Conservation (phyloP, 306 rosid species). For the Arachis hypogaea region DNA sequence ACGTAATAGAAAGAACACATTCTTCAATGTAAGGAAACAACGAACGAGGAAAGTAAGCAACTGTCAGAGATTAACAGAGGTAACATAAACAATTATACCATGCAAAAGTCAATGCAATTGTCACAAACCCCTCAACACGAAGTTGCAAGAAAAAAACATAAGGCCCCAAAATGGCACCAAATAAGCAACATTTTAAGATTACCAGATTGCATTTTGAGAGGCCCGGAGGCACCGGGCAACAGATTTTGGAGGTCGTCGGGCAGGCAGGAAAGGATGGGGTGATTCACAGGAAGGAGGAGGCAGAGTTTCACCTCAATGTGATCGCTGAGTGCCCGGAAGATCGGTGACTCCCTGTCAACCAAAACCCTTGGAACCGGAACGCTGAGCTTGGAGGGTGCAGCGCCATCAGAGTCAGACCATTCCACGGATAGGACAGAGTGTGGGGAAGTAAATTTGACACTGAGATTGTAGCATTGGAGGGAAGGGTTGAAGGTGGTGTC, state of each 20-base stretch:
- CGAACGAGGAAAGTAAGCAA: no score
- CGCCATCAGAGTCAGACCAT: conserved; percentile 45
- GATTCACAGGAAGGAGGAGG: conserved; percentile 83
- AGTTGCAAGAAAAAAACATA: not conserved
- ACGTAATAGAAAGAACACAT: not conserved
- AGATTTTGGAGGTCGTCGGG: conserved; percentile 35
- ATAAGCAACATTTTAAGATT: conserved; percentile 4
- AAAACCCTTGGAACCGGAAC: conserved; percentile 78
- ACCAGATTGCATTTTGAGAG: conserved; percentile 68
- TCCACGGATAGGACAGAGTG: conserved; percentile 51
- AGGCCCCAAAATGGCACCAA: no score
- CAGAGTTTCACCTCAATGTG: conserved; percentile 80
- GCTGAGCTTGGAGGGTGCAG: conserved; percentile 48
- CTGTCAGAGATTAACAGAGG: not conserved
- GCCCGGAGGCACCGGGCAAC: conserved; percentile 36
- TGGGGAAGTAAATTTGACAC: conserved; percentile 47
- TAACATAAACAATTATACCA: not conserved
- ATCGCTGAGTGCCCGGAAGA: conserved; percentile 56
- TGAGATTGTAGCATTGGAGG: conserved; percentile 58
- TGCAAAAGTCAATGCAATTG: not conserved
- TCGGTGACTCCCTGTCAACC: conserved; percentile 66
- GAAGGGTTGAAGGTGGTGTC: conserved; percentile 48
- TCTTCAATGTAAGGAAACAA: no score
- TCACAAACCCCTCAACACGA: not conserved
- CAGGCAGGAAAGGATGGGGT: conserved; percentile 55